Evolutionary conservation across 768 basidiomycete species (phyloP).

Genomic region (Pisolithus orientalis): DNA sequence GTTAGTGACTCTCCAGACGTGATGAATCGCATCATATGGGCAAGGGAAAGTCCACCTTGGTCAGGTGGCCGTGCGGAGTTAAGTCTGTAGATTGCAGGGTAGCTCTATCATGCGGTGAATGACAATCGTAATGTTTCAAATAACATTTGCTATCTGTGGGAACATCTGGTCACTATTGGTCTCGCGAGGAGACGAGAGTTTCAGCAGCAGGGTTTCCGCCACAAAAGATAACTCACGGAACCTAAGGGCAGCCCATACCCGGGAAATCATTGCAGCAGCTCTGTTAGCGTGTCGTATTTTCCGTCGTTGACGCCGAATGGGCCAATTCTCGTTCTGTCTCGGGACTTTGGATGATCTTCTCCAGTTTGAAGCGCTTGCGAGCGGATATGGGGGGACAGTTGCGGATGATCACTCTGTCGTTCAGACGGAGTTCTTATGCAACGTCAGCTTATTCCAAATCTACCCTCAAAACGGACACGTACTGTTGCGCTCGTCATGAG

Average conservation of each 20-base stretch:
- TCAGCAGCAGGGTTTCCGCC: not conserved
- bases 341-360: constrained; percentile 63
- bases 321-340: constrained; percentile 49
- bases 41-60: not conserved
- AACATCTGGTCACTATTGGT: no score
- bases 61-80: not conserved
- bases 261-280: not conserved
- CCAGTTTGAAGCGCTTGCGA: constrained; percentile 68
- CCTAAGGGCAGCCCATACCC: not conserved
- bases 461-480: constrained; percentile 20
- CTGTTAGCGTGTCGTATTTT: not conserved
- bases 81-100: not conserved
- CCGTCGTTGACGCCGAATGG: constrained; percentile 7
- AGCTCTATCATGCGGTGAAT: not conserved
- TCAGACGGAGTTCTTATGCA: constrained; percentile 49
- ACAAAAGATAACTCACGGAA: not conserved
- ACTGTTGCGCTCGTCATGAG: constrained; percentile 73
- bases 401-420: constrained; percentile 71
- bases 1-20: constrained; percentile 27
- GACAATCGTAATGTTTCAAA: not conserved
- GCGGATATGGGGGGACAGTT: constrained; percentile 80
- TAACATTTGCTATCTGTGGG: no score
- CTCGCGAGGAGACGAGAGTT: not conserved
- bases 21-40: constrained; percentile 38
- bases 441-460: constrained; percentile 5